Base-by-base conservation (phyloP, 768 basidiomycete genomes). In the Chalciporus piperatus region DNA sequence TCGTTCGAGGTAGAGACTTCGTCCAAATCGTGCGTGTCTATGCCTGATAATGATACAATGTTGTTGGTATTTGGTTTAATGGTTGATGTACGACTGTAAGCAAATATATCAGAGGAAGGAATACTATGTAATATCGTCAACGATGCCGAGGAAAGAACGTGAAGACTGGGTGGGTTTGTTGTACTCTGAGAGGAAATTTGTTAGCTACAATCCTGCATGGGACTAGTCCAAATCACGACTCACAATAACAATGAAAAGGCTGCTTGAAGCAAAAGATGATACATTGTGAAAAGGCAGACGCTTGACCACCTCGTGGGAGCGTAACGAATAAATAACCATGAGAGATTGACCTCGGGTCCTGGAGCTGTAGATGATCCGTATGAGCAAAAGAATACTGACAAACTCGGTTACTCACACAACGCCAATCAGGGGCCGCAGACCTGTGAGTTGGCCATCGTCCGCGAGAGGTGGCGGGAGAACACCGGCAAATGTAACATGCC, bases 241-340 rank as follows among this genome's bases (percentile, higher is more conserved):
- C 64, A 87, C 87, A 51, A 89, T 69, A 54, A 81, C 73, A 60
- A 84, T 75, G 54, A 82, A 79, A 46, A 74, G 59, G 41, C 63
- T 59, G 54, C 73, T 80, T 38, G 79, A 75, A 57, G 70, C 60
- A 61, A 84, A 80, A 22, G 63, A 67, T 16, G 66, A 67, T 58
- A 73, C 71, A 14, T 73, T 76, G n/a, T 65, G 69, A 48, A 80
- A 66, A 13, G 68, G 60, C 19, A 82, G 50, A 39, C 70, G 72
- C 69, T 80, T 77, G 55, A 85, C 70, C 38, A 81, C 63, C 47
- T 73, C 64, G 60, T 86, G 83, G 37, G 70, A 62, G 14, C 65
- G 65, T 56, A 78, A 62, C n/a, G 78, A 77, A 68, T 78, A 78
- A 55, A 74, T 66, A 55, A 75, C 48, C 56, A 78, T 70, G 45